These are phyloP conservation scores for Metschnikowia baotianmanensis DNA, from an alignment of 805 yeast genomes.

Conservation along the genomic window DNA sequence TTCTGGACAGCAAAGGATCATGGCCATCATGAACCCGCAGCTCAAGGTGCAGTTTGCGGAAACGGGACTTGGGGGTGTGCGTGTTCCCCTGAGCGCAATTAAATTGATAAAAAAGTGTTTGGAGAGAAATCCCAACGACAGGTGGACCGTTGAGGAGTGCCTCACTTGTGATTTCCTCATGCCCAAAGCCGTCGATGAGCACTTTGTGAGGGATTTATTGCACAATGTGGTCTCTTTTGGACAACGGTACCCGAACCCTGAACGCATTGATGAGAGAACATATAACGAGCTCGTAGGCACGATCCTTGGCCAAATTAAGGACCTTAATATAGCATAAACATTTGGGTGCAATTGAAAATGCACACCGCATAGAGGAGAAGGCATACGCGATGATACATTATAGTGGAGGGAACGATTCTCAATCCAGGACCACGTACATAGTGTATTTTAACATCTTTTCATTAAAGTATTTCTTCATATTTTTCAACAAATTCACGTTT, in stretches of 20 bases:
- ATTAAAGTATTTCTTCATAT: no score
- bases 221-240: conserved; percentile 80
- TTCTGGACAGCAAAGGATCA: conserved; percentile 70
- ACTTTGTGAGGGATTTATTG: conserved; percentile 66
- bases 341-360: background rate
- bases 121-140: conserved; percentile 60
- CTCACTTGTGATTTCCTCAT: conserved; percentile 62
- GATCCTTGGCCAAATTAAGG: conserved; percentile 54
- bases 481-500: background rate
- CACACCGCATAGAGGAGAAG: no score
- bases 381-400: no score
- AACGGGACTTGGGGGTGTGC: conserved; percentile 55
- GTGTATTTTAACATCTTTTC: no score
- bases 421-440: no score
- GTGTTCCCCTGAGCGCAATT: conserved; percentile 67
- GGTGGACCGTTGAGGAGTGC: conserved; percentile 65
- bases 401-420: no score
- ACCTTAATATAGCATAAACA: conserved; percentile 31
- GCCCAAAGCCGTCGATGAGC: conserved; percentile 70
- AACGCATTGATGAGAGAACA: conserved; percentile 37
- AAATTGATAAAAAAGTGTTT: conserved; percentile 74
- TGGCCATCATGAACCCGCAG: conserved; percentile 85
- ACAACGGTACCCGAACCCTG: conserved; percentile 36
- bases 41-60: conserved; percentile 66
- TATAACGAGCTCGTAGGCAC: conserved; percentile 44